Evolutionary conservation across 2,329 filamentous ascomycete genomes (phyloP).

Genomic region (Trichophyton equinum): DNA sequence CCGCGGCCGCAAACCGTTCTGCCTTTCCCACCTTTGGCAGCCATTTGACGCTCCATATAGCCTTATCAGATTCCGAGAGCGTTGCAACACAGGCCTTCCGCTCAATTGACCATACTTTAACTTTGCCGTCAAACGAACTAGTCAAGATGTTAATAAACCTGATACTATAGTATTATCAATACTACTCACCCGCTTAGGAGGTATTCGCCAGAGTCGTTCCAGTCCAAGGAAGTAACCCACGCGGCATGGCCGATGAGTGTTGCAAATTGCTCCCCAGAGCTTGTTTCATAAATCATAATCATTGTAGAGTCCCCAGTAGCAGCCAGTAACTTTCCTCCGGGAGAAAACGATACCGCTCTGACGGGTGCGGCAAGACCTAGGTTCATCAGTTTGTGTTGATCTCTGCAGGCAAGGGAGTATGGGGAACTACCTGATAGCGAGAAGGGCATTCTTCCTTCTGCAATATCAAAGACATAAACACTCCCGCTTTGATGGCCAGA

Average conservation of each 20-base stretch:
- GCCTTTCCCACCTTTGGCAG: constrained; percentile 53
- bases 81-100: constrained; percentile 76
- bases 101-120: constrained; percentile 91
- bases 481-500: constrained; percentile 87
- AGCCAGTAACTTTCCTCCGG: constrained; percentile 68
- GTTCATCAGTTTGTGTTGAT: constrained; percentile 18
- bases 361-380: constrained; percentile 75
- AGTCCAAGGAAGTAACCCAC: constrained; percentile 86
- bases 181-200: constrained; percentile 60
- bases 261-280: constrained; percentile 81
- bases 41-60: constrained; percentile 76
- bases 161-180: not conserved
- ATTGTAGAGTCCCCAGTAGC: constrained; percentile 80
- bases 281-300: constrained; percentile 84
- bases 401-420: constrained; percentile 1
- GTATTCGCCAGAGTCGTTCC: constrained; percentile 87
- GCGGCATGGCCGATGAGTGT: constrained; percentile 67
- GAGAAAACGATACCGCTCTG: constrained; percentile 75
- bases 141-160: not conserved
- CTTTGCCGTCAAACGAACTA: constrained; percentile 77
- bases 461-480: constrained; percentile 91
- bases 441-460: constrained; percentile 71
- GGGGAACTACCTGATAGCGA: constrained; percentile 57
- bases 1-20: constrained; percentile 66
- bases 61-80: constrained; percentile 77